phyloP scores from a whole-genome alignment of 2,329 filamentous ascomycete species.

The Stagonosporopsis rhizophila region DNA sequence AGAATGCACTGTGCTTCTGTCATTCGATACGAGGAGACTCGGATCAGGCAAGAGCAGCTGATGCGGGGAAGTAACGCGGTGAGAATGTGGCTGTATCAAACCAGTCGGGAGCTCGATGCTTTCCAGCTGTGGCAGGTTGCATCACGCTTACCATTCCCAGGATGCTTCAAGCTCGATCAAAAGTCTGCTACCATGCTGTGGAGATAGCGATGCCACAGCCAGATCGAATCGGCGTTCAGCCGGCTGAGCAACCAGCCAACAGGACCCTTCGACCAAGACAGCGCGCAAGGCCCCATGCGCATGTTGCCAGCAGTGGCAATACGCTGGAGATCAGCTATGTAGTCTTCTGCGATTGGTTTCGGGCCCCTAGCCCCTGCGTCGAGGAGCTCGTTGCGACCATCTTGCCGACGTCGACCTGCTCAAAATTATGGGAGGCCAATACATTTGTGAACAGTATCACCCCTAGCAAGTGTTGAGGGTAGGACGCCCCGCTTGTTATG shows the following conservation, averaged over 20 bases:
- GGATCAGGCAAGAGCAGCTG: constrained; percentile 20
- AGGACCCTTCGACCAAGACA: constrained; percentile 5
- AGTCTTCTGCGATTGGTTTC: background rate
- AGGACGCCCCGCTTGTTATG: constrained; percentile 17
- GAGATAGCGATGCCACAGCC: background rate
- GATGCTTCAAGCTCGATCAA: constrained; percentile 1
- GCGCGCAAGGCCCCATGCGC: constrained; percentile 7
- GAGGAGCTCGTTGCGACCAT: background rate
- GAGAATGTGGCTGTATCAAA: constrained; percentile 35
- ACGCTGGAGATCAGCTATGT: background rate
- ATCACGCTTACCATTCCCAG: constrained; percentile 8
- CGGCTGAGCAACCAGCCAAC: constrained; percentile 1
- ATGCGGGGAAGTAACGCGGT: constrained; percentile 29
- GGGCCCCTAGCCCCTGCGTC: constrained; percentile 3
- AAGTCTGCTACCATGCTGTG: constrained; percentile 8
- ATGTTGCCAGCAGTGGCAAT: constrained; percentile 7
- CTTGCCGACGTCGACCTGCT: constrained; percentile 5
- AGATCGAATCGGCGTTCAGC: constrained; percentile 8
- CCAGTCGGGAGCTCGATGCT: constrained; percentile 18
- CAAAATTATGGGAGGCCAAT: constrained; percentile 12
- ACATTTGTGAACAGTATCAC: constrained; percentile 7
- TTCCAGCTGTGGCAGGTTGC: constrained; percentile 19
- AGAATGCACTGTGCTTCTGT: constrained; percentile 17
- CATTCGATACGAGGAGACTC: constrained; percentile 15
- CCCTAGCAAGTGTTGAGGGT: constrained; percentile 17